Base-by-base conservation (phyloP, 306 rosid species). In the Alnus rubra region DNA sequence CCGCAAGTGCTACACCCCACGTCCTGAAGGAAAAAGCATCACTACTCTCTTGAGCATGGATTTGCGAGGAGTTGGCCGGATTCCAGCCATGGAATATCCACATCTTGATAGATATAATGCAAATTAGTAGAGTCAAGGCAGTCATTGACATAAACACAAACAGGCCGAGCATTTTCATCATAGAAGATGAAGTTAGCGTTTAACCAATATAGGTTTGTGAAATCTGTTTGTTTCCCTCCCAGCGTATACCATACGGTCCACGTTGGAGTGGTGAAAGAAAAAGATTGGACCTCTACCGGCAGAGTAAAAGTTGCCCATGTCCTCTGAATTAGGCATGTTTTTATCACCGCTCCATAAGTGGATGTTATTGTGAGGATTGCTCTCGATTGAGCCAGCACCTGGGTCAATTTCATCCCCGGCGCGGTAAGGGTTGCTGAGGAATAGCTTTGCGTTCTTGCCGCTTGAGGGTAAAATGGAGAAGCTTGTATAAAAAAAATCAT, bases 211-310 rank as follows among this genome's bases (percentile, higher is more conserved):
- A 87, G 9, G 47, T 89, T 88, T 1, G 79, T 72, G 8, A 83
- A 47, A 78, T 94, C 88, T 15, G 28, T 64, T 50, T 92, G 80
- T 1, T 69, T 84, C 1, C 85, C 89, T 10, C 87, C 96, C 0
- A 93, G 85, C 97, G 92, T 1, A 94, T 0, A 1, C 28, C 74
- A 94, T 1, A 28, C 98, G 86, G 54, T 94, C 98, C 0, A 92
- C 44, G 62, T 94, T 94, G 4, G 97, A 82, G 78, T 92, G 96
- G 48, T 89, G 97, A 18, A 82, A 28, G 30, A 2, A 90, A 50
- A 94, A 94, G 33, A 92, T 78, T 9, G 98, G 98, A 53, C 92
- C 98, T 7, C 92, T 81, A 1, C 80, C 97, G 0, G 98, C 92
- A 0, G 97, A 80, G 75, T 94, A 92, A 79, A 94, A 90, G 56